Evolutionary conservation across 148 eudicot species (phyloP).

Genomic region (Dianthus caryophyllus): DNA sequence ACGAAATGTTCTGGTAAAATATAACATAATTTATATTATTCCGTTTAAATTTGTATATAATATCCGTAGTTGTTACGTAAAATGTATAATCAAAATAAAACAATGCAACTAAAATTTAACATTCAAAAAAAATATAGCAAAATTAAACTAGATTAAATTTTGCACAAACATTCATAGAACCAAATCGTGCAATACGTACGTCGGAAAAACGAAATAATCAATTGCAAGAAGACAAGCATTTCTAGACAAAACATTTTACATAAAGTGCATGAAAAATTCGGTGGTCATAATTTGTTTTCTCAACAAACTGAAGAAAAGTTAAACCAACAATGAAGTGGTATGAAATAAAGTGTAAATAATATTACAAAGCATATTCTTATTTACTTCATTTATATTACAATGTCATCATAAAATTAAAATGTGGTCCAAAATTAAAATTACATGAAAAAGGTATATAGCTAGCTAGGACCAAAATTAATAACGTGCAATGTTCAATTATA

Average conservation of each 20-base stretch:
- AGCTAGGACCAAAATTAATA: slow-evolving; percentile 4
- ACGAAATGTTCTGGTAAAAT: no score
- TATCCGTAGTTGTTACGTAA: no score
- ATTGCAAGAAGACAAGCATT: neutral
- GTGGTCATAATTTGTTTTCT: neutral
- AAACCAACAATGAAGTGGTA: neutral
- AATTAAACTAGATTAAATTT: no score
- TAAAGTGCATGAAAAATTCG: neutral
- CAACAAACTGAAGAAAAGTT: neutral
- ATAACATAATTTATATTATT: no score
- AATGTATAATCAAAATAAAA: neutral
- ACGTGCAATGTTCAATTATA: slow-evolving; percentile 10
- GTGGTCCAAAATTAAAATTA: slow-evolving; percentile 23
- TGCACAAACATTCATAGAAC: no score
- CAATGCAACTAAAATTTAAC: neutral
- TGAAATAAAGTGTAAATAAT: neutral
- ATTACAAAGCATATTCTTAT: slow-evolving; percentile 7
- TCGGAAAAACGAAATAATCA: neutral
- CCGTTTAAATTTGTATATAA: no score
- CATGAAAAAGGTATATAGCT: neutral
- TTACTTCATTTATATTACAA: neutral
- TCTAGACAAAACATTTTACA: neutral
- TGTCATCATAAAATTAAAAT: slow-evolving; percentile 5
- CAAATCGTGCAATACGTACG: neutral
- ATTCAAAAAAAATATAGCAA: neutral